Base-by-base conservation (phyloP, 768 basidiomycete species). In the Scleroderma bovista region DNA sequence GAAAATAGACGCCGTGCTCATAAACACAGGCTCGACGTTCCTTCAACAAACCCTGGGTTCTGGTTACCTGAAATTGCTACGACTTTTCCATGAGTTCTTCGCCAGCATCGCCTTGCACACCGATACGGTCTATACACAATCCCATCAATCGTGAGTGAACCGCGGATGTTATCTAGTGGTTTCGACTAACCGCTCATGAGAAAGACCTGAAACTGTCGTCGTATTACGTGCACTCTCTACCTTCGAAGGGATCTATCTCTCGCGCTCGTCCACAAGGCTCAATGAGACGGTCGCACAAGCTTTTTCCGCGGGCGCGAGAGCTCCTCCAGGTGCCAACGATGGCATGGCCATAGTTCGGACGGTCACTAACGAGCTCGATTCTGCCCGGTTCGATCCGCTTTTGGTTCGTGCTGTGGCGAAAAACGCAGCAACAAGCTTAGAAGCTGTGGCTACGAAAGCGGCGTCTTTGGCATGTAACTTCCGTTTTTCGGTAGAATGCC, bases 1-100 rank as follows among this genome's bases (percentile, higher is more conserved):
- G 19, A 2, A 11, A 12, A 13, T 32, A 19, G 26, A 31, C 33
- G 36, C 24, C 47, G 20, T 45, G 33, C 49, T 59, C 44, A 4
- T n/a, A 26, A 11, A 17, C 5, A 23, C 54, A 96, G 93, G 77
- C 16, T 97, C 95, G 0, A 78, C 81, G 0, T 98, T 98, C 66
- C 67, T 97, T 11, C 93, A 97, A 57, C 93, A 94, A 59, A 89
- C 90, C 4, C 71, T 99, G 36, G 84, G 85, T 56, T 73, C 81
- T 2, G 88, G 89, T 16, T 98, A 98, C 68, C 92, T 94, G 3
- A 80, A 81, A 44, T 73, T 99, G 3, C 66, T 99, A 9, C 80
- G 96, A 10, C 76, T 97, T 2, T 94, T 99, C 69, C 96, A 99
- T 48, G 93, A 93, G 36, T 96, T 99, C 70, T 99, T 99, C 64